A percentile compares a stretch with the other conserved stretches of the same genome.
Evolutionary conservation across 176 grass and related monocot species (phyloP).

Genomic region (Eleusine indica): DNA sequence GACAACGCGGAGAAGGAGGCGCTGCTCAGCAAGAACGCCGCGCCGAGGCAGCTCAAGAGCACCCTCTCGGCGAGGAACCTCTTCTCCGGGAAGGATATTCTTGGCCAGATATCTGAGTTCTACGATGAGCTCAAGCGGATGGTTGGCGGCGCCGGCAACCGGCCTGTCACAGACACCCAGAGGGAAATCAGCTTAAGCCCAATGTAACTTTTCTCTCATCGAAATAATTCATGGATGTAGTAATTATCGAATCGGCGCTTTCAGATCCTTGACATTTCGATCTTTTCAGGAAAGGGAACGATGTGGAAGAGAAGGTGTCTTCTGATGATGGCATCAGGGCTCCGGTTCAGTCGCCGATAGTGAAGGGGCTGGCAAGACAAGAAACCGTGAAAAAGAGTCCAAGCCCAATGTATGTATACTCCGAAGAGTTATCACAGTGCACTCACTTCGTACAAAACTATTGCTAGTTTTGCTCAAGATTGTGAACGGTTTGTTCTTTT

Average conservation of each 20-base stretch:
- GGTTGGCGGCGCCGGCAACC: slow-evolving; percentile 49
- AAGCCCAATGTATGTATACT: slow-evolving; percentile 51
- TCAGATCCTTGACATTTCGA: slow-evolving; percentile 39
- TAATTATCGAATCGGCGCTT: not conserved
- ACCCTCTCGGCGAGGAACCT: slow-evolving; percentile 95
- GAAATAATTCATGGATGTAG: not conserved
- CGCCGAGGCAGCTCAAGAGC: slow-evolving; percentile 77
- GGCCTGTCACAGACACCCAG: slow-evolving; percentile 20
- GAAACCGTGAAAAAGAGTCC: slow-evolving; percentile 42
- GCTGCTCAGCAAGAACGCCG: slow-evolving; percentile 47
- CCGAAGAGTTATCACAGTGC: not conserved
- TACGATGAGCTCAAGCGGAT: slow-evolving; percentile 91
- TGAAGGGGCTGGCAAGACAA: slow-evolving; percentile 38
- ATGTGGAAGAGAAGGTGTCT: slow-evolving; percentile 24
- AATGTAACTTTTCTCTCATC: slow-evolving; percentile 34
- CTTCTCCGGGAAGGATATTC: slow-evolving; percentile 85
- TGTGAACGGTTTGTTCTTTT: slow-evolving; percentile 16
- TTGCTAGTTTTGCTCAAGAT: not conserved
- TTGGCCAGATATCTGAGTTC: slow-evolving; percentile 93
- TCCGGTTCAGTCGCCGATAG: not conserved
- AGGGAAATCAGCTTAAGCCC: slow-evolving; percentile 31
- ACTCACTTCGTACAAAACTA: not conserved
- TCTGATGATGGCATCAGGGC: not conserved
- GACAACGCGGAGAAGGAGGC: slow-evolving; percentile 54
- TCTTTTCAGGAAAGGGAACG: slow-evolving; percentile 34